phyloP scores from a whole-genome alignment of 768 basidiomycete genomes.

The Rhizopogon roseolus region DNA sequence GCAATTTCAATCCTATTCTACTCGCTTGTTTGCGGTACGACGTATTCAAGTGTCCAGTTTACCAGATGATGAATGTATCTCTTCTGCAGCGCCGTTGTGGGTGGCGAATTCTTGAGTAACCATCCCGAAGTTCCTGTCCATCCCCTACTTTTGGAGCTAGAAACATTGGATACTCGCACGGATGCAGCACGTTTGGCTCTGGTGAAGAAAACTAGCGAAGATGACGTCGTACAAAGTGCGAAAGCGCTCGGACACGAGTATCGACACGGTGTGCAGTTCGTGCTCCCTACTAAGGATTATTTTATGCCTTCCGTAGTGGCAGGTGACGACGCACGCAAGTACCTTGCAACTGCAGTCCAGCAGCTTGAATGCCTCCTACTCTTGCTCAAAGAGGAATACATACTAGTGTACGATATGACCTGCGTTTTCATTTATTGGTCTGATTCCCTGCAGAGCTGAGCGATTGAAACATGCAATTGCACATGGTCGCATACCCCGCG shows the following conservation, averaged over 20 bases:
- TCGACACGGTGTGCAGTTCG: background rate
- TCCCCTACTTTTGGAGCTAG: background rate
- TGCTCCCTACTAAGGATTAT: background rate
- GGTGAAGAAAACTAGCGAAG: background rate
- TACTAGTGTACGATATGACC: slow-evolving; percentile 7
- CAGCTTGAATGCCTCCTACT: slow-evolving; percentile 8
- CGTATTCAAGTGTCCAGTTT: background rate
- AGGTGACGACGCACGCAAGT: background rate
- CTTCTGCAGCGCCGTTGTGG: background rate
- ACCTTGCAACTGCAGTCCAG: slow-evolving; percentile 1
- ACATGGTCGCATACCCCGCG: slow-evolving; percentile 14
- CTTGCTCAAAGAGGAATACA: slow-evolving; percentile 11
- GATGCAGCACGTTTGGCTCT: background rate
- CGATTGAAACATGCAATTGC: background rate
- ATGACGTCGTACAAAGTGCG: background rate
- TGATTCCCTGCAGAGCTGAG: background rate
- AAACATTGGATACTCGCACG: background rate
- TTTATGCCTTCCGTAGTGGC: background rate
- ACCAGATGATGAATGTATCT: background rate
- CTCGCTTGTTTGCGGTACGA: background rate
- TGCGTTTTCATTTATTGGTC: background rate
- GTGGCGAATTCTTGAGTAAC: background rate
- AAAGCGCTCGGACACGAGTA: background rate
- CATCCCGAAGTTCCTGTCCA: background rate
- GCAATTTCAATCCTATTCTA: background rate